phyloP scores from a whole-genome alignment of 345 rosid genomes.

The Lumnitzera littorea region DNA sequence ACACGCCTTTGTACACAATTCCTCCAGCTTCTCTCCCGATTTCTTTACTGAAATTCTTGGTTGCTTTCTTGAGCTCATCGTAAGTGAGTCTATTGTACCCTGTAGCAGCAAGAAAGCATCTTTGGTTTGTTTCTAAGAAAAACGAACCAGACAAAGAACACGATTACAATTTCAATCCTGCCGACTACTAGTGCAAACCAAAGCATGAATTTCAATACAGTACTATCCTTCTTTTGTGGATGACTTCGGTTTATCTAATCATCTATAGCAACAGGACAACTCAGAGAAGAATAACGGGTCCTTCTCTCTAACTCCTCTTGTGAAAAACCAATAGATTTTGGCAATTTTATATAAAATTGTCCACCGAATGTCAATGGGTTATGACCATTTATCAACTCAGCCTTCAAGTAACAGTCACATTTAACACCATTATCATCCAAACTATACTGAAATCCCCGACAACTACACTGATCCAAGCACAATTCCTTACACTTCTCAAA shows the following conservation, averaged over 20 bases:
- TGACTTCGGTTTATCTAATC: slow-evolving; percentile 14
- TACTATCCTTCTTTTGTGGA: background rate
- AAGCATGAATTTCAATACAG: slow-evolving; percentile 13
- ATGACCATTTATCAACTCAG: slow-evolving; percentile 15
- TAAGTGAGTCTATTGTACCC: too few species aligned
- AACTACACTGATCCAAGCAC: slow-evolving; percentile 33
- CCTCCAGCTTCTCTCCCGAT: too few species aligned
- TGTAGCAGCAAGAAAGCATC: too few species aligned
- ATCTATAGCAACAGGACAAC: background rate
- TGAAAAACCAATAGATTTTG: slow-evolving; percentile 5
- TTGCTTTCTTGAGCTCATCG: too few species aligned
- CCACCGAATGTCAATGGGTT: slow-evolving; percentile 8
- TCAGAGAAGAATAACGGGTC: background rate
- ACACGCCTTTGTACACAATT: too few species aligned
- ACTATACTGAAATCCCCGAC: slow-evolving; percentile 14
- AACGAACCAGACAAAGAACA: too few species aligned
- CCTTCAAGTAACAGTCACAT: slow-evolving; percentile 16
- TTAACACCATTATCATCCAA: background rate
- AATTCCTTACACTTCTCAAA: slow-evolving; percentile 14
- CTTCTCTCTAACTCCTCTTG: slow-evolving; percentile 3
- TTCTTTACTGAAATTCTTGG: too few species aligned
- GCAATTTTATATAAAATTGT: slow-evolving; percentile 16
- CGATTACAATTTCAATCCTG: too few species aligned
- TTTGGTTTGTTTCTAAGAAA: too few species aligned
- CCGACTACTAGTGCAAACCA: slow-evolving; percentile 3